These are phyloP conservation scores for Trichophyton rubrum DNA, from an alignment of 2,329 filamentous ascomycete species.

Conservation along the genomic window DNA sequence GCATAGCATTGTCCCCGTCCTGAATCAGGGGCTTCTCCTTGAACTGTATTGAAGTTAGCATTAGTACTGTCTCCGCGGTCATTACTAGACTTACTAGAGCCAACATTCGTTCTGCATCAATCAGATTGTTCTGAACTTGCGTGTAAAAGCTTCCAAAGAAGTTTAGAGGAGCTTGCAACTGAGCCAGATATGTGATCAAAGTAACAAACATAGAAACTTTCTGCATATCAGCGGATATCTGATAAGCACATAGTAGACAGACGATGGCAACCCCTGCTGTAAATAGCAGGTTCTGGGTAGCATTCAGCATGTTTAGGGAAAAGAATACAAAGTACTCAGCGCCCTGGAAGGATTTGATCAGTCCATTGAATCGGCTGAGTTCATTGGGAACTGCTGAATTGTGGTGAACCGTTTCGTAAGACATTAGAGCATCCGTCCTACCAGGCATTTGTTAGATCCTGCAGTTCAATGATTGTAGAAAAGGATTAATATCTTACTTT, in stretches of 20 bases:
- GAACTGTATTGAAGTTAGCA: background rate
- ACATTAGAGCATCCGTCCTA: conserved; percentile 37
- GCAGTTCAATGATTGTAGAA: background rate
- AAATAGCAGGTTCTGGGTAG: conserved; percentile 52
- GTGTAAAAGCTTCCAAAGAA: conserved; percentile 53
- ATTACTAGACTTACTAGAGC: conserved; percentile 35
- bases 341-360: conserved; percentile 45
- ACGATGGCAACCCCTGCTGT: conserved; percentile 54
- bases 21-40: background rate
- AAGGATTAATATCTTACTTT: conserved; percentile 21
- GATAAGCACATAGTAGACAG: conserved; percentile 56
- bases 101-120: conserved; percentile 46
- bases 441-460: background rate
- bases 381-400: conserved; percentile 51
- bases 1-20: background rate
- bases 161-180: conserved; percentile 57
- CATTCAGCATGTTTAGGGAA: conserved; percentile 48
- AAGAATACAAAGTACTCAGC: conserved; percentile 46
- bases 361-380: conserved; percentile 44
- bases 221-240: conserved; percentile 49
- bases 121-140: conserved; percentile 44
- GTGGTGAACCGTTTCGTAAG: conserved; percentile 49
- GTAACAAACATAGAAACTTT: conserved; percentile 58
- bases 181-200: conserved; percentile 61
- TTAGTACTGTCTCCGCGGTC: no score